Percentiles rank a stretch among this genome's conserved stretches.
These are phyloP conservation scores for Exophiala sp. DNA, from an alignment of 2,329 filamentous ascomycete genomes.

Conservation along the genomic window DNA sequence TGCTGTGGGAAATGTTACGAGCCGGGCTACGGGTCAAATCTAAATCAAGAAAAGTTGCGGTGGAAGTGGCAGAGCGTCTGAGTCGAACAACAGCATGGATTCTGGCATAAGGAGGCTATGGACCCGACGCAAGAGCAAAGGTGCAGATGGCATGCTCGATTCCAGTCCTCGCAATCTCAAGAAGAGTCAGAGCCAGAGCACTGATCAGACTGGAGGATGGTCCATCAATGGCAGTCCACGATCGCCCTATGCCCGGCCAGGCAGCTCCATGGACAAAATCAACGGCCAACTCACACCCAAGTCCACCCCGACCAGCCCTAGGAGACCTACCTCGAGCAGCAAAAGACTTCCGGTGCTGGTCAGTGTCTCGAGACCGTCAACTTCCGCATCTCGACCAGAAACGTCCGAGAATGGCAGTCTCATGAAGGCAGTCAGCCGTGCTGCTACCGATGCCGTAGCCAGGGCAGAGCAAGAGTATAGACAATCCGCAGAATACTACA, in stretches of 20 bases:
- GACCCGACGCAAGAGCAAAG: constrained; percentile 24
- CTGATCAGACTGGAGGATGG: constrained; percentile 2
- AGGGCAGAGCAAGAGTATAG: constrained; percentile 17
- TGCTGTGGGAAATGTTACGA: background rate
- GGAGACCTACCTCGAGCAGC: background rate
- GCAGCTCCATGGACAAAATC: constrained; percentile 1
- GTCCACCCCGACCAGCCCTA: background rate
- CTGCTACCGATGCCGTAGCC: constrained; percentile 23
- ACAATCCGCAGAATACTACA: constrained; percentile 8
- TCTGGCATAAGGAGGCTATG: constrained; percentile 22
- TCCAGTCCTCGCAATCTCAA: constrained; percentile 12
- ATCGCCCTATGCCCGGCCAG: background rate
- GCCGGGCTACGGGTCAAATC: background rate
- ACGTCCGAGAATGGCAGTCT: constrained; percentile 27
- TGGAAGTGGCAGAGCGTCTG: constrained; percentile 6
- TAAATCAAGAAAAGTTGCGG: background rate
- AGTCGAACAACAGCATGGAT: constrained; percentile 17
- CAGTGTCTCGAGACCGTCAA: constrained; percentile 17
- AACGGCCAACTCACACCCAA: constrained; percentile 4
- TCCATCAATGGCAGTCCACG: constrained; percentile 4
- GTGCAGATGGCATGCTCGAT: constrained; percentile 10
- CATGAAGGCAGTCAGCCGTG: constrained; percentile 25
- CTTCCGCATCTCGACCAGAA: constrained; percentile 16
- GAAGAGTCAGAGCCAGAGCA: constrained; percentile 17
- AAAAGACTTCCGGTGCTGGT: constrained; percentile 18